Base-by-base conservation (phyloP, 2,329 filamentous ascomycete genomes). In the Cladosporium sp. region DNA sequence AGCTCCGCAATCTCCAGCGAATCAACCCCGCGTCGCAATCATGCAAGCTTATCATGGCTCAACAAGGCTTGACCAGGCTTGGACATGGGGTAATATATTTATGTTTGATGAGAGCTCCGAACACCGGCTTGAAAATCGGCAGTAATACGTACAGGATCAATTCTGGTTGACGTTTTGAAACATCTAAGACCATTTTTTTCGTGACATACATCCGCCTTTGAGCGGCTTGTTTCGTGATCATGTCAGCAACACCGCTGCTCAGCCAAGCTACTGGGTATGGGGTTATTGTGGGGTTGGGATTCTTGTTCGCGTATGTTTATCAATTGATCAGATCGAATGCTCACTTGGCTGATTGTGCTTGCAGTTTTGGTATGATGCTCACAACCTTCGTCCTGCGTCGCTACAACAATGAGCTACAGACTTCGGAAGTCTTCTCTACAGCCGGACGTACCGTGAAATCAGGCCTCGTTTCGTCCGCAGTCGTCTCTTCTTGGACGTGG, bases 401-500 rank as follows among this genome's bases (percentile, higher is more conserved):
- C 65, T 86, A 85, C 66, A 83, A 85, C 63, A 77, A 84, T 74
- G 89, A 93, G 68, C 75, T 91, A 3, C 89, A 95, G 68, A 95
- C 91, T 0, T 91, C 87, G 0, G 90, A 95, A 72, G 93, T 90
- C 82, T 95, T 95, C 76, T 90, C 81, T 58, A 95, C 90, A 0
- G 90, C 90, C 46, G 89, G 89, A 14, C 79, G 91, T 56, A 90
- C 87, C 1, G 88, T 95, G 59, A 95, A 95, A 67, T 90, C 88
- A 8, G 91, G 90, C 41, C 77, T 95, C 11, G 89, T 95, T 0
- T 87, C 88, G 9, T 87, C 88, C 4, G 90, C 89, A 13, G 90
- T 95, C n/a, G 89, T 95, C 3, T 91, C 86, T 13, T 90, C 86
- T 4, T 95, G 91, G 90, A 95, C 90, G 0, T 95, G 89, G 89